Evolutionary conservation across 768 basidiomycete genomes (phyloP), one percentile per base, ranked within the genome.

Genomic region (Dacryopinax spathularia): DNA sequence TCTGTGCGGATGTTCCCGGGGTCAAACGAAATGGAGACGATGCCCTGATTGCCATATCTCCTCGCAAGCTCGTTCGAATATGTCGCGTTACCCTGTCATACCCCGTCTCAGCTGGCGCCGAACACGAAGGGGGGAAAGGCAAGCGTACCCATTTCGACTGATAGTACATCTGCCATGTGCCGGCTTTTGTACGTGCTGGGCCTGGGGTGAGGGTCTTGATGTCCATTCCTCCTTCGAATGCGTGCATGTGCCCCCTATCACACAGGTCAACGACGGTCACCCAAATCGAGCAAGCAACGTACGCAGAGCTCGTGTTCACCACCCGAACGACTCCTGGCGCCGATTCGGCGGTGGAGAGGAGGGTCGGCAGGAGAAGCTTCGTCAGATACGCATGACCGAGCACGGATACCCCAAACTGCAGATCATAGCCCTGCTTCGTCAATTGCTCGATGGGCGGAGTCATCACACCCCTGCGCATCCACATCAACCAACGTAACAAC

Each of bases 381-480:
- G 61, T 62, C 34, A 62, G 33, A 22, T 62, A 62, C 18, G 61
- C 61, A 37, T 62, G 61, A 6, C 61, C 61, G 29, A 62, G 35
- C 4, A 62, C 61, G 10, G 34, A 37, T 7, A 72, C 74, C 12
- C 74, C 75, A 48, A 75, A 74, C 61, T 75, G 75, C 0, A 75
- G 63, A 63, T 76, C 77, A 60, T 75, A 75, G 15, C 73, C 68
- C 37, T 70, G 64, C n/a, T 62, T 43, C 10, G 68, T 68, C 33
- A 68, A 39, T n/a, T 60, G n/a, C 37, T 65, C 67, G 5, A 60
- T 44, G 2, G 65, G 66, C 20, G 67, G 64, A 1, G 63, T 37
- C 69, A 70, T 69, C 13, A 69, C 66, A 15, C 69, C 69, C 10
- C 68, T 67, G 72, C n/a, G n/a, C 13, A 27, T 5, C 0, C 6